A percentile compares a stretch with the other conserved stretches of the same genome.
Conservation (phyloP, 2,329 filamentous ascomycete genomes). For the Diatrype stigma region DNA sequence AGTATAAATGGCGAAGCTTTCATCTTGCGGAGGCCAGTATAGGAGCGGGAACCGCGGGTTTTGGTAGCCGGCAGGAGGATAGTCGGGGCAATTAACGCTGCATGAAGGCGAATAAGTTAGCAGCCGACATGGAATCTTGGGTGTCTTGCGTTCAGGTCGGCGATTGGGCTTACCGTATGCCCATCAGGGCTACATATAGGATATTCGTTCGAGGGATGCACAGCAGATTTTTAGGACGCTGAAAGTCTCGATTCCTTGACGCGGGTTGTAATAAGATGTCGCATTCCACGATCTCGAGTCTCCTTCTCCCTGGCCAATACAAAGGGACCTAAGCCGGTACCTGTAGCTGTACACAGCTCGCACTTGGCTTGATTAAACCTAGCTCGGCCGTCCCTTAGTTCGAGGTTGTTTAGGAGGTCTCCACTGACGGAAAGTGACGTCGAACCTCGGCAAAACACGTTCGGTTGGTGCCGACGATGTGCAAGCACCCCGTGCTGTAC, state of each 20-base stretch:
- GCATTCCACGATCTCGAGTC: too few relatives aligned
- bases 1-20: slow-evolving; percentile 63
- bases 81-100: slow-evolving; percentile 19
- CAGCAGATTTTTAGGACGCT: too few relatives aligned
- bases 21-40: slow-evolving; percentile 62
- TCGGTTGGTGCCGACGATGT: neutral
- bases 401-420: neutral
- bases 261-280: too few relatives aligned
- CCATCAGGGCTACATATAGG: neutral
- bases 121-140: neutral
- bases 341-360: too few relatives aligned
- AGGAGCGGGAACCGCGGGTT: slow-evolving; percentile 76
- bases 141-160: too few relatives aligned
- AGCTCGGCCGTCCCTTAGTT: too few relatives aligned
- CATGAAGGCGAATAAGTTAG: neutral
- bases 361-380: too few relatives aligned
- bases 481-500: neutral
- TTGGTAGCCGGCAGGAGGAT: slow-evolving; percentile 53
- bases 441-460: slow-evolving; percentile 24
- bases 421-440: neutral
- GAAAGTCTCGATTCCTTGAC: too few relatives aligned
- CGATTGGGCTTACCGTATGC: neutral
- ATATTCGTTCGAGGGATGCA: too few relatives aligned
- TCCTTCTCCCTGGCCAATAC: too few relatives aligned
- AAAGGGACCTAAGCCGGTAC: too few relatives aligned